Evolutionary conservation across 768 basidiomycete species (phyloP).

Genomic region (Hericium coralloides): DNA sequence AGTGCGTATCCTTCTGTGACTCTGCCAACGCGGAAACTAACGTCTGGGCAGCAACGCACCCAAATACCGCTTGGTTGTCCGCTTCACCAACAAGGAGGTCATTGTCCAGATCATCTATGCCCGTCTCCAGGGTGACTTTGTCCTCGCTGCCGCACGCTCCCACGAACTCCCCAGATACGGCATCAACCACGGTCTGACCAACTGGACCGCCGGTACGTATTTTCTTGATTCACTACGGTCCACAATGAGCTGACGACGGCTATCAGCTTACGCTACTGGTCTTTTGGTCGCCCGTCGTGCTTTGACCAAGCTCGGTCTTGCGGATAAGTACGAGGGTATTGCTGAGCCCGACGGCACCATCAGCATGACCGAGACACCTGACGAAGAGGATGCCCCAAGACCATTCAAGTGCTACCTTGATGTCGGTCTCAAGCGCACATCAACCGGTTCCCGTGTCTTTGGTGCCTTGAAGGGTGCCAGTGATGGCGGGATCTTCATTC

Average conservation of each 20-base stretch:
- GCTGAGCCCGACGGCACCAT: slow-evolving; percentile 85
- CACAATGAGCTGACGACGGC: neutral
- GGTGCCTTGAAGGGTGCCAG: slow-evolving; percentile 98
- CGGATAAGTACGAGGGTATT: slow-evolving; percentile 96
- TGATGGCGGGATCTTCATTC: slow-evolving; percentile 96
- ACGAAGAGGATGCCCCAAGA: slow-evolving; percentile 87
- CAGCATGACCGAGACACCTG: slow-evolving; percentile 73
- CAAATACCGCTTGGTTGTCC: slow-evolving; percentile 97
- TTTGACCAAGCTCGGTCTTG: slow-evolving; percentile 88
- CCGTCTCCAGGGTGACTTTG: slow-evolving; percentile 94
- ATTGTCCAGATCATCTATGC: slow-evolving; percentile 95
- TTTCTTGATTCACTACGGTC: neutral
- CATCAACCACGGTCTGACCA: slow-evolving; percentile 96
- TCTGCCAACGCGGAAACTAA: neutral
- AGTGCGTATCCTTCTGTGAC: slow-evolving; percentile 37
- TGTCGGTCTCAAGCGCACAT: slow-evolving; percentile 95
- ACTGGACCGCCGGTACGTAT: slow-evolving; percentile 87
- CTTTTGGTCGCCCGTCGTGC: slow-evolving; percentile 93
- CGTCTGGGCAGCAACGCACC: slow-evolving; percentile 66
- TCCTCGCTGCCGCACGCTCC: slow-evolving; percentile 82
- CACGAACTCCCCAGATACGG: slow-evolving; percentile 92
- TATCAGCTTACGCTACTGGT: slow-evolving; percentile 89
- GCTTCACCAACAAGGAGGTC: slow-evolving; percentile 96
- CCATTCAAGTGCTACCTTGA: slow-evolving; percentile 99
- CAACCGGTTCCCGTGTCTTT: slow-evolving; percentile 95